phyloP scores from a whole-genome alignment of 805 yeast species.

The Saccharomyces eubayanus region DNA sequence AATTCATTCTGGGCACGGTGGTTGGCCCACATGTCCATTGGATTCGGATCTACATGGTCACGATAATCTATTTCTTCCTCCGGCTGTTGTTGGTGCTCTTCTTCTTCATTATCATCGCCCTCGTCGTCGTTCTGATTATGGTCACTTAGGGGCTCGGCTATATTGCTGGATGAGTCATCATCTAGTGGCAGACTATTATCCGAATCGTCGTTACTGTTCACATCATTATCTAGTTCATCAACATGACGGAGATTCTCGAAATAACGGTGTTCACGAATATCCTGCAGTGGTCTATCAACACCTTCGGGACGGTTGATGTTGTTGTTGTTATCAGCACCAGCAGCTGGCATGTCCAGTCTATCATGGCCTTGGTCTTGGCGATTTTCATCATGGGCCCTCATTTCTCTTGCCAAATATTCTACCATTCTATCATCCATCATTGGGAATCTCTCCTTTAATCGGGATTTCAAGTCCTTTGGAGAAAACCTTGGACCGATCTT shows the following conservation, averaged over 20 bases:
- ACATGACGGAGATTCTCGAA: conserved; percentile 3
- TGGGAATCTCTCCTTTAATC: conserved; percentile 27
- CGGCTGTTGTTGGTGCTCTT: conserved; percentile 7
- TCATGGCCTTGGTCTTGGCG: conserved; percentile 12
- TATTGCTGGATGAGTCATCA: conserved; percentile 11
- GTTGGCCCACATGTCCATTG: conserved; percentile 14
- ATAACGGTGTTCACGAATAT: background rate
- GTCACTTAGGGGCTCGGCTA: conserved; percentile 2
- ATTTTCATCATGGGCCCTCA: conserved; percentile 25
- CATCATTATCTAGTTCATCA: conserved; percentile 14
- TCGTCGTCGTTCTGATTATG: conserved; percentile 9
- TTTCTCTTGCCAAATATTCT: conserved; percentile 21
- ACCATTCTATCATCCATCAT: conserved; percentile 28
- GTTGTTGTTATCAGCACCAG: conserved; percentile 1
- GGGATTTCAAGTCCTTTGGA: conserved; percentile 23
- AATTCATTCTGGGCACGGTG: conserved; percentile 21
- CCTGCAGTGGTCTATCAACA: conserved; percentile 1
- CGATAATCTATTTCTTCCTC: conserved; percentile 13
- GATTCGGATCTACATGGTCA: conserved; percentile 7
- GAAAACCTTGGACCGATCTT: conserved; percentile 45
- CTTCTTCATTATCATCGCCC: conserved; percentile 10
- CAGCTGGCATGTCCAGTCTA: conserved; percentile 6
- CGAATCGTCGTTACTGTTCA: conserved; percentile 26
- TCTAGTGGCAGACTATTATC: conserved; percentile 14
- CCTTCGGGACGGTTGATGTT: conserved; percentile 1